phyloP scores from a whole-genome alignment of 1,284 basidiomycete species.

The Tilletia indica region DNA sequence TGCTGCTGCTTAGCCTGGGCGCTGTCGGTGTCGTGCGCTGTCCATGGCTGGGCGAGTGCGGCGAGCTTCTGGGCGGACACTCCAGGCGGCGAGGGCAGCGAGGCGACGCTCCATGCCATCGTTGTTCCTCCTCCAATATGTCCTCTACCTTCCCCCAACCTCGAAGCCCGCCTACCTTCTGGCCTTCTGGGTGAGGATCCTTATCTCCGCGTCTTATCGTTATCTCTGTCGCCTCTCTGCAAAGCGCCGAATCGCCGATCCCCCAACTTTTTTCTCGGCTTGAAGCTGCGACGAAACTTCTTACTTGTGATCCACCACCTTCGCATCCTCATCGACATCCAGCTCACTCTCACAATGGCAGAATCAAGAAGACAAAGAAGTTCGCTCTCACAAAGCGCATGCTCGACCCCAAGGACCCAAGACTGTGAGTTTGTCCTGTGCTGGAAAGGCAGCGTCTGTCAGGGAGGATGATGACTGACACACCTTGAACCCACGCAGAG shows the following conservation, averaged over 20 bases:
- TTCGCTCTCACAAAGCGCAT: constrained; percentile 93
- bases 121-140: not conserved
- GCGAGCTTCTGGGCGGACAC: not conserved
- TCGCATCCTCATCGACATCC: not conserved
- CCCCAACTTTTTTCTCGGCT: no score
- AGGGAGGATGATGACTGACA: not conserved
- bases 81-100: constrained; percentile 1
- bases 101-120: constrained; percentile 15
- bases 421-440: constrained; percentile 67
- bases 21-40: not conserved
- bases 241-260: no score
- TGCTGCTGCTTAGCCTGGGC: not conserved
- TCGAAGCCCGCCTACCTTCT: no score
- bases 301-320: not conserved
- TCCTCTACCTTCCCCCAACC: not conserved
- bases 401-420: constrained; percentile 88
- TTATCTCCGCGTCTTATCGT: no score
- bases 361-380: constrained; percentile 89
- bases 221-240: no score
- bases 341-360: constrained; percentile 65
- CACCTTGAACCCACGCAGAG: constrained; percentile 5
- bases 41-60: not conserved
- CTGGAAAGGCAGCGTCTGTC: not conserved
- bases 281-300: not conserved
- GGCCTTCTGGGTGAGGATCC: no score